Evolutionary conservation across 2,329 filamentous ascomycete species (phyloP).

Genomic region (Venturia aucupariae): DNA sequence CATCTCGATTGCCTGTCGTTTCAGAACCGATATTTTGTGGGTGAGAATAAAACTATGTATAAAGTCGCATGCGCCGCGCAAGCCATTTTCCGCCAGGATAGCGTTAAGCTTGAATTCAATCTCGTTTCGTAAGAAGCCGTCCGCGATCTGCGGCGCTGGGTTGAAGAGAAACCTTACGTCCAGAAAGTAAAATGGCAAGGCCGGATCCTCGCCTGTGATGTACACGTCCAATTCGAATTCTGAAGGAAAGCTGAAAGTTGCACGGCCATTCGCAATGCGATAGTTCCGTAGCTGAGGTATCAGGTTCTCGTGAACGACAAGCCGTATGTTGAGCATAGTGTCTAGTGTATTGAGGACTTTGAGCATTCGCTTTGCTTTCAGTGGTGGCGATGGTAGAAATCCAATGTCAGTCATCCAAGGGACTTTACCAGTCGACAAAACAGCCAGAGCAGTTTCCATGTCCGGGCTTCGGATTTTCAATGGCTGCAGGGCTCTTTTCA

Average conservation of each 20-base stretch:
- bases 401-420: slow-evolving; percentile 72
- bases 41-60: slow-evolving; percentile 83
- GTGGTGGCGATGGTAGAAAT: slow-evolving; percentile 64
- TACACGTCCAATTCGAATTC: slow-evolving; percentile 94
- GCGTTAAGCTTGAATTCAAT: slow-evolving; percentile 37
- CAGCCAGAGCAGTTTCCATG: slow-evolving; percentile 76
- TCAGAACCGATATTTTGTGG: slow-evolving; percentile 77
- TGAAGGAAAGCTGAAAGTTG: slow-evolving; percentile 70
- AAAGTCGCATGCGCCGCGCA: slow-evolving; percentile 74
- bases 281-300: slow-evolving; percentile 72
- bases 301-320: slow-evolving; percentile 79
- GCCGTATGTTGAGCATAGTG: slow-evolving; percentile 67
- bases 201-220: slow-evolving; percentile 74
- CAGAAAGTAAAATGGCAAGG: slow-evolving; percentile 86
- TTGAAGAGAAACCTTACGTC: slow-evolving; percentile 79
- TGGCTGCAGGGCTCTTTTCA: slow-evolving; percentile 55
- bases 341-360: slow-evolving; percentile 74
- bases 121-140: slow-evolving; percentile 42
- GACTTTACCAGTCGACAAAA: slow-evolving; percentile 69
- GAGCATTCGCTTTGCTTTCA: slow-evolving; percentile 63
- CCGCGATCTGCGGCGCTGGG: slow-evolving; percentile 54
- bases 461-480: slow-evolving; percentile 84
- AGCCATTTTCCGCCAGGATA: slow-evolving; percentile 57
- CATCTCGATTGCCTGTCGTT: slow-evolving; percentile 65
- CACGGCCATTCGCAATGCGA: slow-evolving; percentile 72